Conservation (phyloP, 2,329 filamentous ascomycete species). For the Claviceps cyperi region DNA sequence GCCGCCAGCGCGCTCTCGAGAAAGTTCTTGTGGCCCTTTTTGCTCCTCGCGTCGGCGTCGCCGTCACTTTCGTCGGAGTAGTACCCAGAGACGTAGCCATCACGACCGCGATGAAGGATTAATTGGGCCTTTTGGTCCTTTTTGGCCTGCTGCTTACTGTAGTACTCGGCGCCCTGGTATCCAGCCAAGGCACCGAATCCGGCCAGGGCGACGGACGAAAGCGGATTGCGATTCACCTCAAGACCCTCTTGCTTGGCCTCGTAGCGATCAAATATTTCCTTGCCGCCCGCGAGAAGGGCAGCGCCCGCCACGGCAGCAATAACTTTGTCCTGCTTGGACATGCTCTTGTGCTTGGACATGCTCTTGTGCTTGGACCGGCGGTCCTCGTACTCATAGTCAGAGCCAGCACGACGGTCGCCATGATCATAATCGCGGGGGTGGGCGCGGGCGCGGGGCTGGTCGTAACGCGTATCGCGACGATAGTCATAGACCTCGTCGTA, state of each 20-base stretch:
- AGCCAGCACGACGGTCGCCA: conserved; percentile 29
- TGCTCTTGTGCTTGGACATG: conserved; percentile 32
- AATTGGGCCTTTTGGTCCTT: conserved; percentile 40
- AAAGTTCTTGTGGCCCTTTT: conserved; percentile 49
- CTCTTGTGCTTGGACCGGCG: conserved; percentile 28
- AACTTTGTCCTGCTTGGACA: conserved; percentile 51
- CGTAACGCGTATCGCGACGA: conserved; percentile 28
- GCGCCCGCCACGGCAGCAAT: conserved; percentile 51
- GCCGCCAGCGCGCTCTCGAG: conserved; percentile 48
- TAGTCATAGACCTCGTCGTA: conserved; percentile 40
- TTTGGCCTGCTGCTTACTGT: conserved; percentile 45
- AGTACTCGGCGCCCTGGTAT: conserved; percentile 48
- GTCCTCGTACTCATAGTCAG: conserved; percentile 46
- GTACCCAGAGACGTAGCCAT: conserved; percentile 37
- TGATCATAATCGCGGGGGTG: conserved; percentile 21
- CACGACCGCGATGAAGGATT: conserved; percentile 37
- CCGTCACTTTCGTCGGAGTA: conserved; percentile 36
- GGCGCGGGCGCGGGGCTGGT: conserved; percentile 16
- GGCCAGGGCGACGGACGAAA: conserved; percentile 45
- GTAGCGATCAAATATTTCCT: conserved; percentile 50
- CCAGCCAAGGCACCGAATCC: conserved; percentile 50
- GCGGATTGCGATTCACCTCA: conserved; percentile 41
- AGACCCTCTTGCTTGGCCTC: conserved; percentile 37
- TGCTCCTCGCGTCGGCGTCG: conserved; percentile 33
- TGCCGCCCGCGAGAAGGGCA: conserved; percentile 48